phyloP scores from a whole-genome alignment of 257 asterid genomes.

The Primulina tabacum region DNA sequence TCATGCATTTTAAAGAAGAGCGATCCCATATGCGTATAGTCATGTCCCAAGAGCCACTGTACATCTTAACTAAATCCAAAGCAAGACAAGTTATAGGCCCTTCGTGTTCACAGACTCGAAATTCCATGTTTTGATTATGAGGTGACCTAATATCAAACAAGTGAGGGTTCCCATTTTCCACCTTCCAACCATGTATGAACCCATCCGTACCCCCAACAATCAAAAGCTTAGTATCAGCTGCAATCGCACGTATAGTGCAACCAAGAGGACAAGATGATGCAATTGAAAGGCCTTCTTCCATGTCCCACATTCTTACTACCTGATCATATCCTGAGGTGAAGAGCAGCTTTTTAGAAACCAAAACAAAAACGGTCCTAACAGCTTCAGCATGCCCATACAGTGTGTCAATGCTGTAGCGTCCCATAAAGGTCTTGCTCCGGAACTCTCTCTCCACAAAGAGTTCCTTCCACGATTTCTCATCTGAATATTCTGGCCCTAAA shows the following conservation, averaged over 20 bases:
- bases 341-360: constrained; percentile 75
- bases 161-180: constrained; percentile 69
- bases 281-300: constrained; percentile 83
- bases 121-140: constrained; percentile 54
- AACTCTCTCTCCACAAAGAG: constrained; percentile 87
- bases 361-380: constrained; percentile 67
- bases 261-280: constrained; percentile 84
- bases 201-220: constrained; percentile 96
- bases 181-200: constrained; percentile 92
- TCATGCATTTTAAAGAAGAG: constrained; percentile 57
- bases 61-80: constrained; percentile 65
- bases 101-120: constrained; percentile 84
- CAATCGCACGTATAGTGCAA: constrained; percentile 90
- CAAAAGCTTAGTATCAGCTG: constrained; percentile 79
- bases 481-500: constrained; percentile 40
- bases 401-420: constrained; percentile 68
- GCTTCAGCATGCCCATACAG: constrained; percentile 91
- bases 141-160: constrained; percentile 66
- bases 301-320: constrained; percentile 85
- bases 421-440: constrained; percentile 82
- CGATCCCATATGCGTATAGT: constrained; percentile 85
- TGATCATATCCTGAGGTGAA: constrained; percentile 96
- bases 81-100: constrained; percentile 95
- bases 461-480: constrained; percentile 86
- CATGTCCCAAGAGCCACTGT: constrained; percentile 99